These are phyloP conservation scores for Fusarium sp. DNA, from an alignment of 2,329 filamentous ascomycete genomes.

Conservation along the genomic window DNA sequence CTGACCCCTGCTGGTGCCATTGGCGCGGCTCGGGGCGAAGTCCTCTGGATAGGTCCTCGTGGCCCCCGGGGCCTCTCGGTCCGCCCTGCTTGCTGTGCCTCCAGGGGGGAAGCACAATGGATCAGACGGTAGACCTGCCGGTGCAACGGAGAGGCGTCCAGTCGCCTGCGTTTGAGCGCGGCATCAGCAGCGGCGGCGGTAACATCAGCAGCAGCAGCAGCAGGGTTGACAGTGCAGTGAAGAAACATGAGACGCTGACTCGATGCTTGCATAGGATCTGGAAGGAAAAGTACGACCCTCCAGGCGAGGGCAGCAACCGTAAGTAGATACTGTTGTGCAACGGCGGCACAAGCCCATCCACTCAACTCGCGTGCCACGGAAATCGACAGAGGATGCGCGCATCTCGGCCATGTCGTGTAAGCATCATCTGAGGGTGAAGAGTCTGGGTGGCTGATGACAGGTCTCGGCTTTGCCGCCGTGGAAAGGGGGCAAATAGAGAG, in stretches of 20 bases:
- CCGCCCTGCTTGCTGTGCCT: not conserved
- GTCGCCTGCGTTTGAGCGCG: slow-evolving; percentile 4
- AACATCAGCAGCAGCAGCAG: not conserved
- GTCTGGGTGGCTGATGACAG: slow-evolving; percentile 1
- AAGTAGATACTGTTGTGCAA: slow-evolving; percentile 41
- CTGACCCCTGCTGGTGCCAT: slow-evolving; percentile 15
- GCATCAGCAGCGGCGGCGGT: not conserved
- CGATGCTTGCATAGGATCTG: slow-evolving; percentile 77
- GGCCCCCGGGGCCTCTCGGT: slow-evolving; percentile 4
- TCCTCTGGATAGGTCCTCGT: slow-evolving; percentile 29
- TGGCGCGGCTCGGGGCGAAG: slow-evolving; percentile 13
- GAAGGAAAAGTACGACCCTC: slow-evolving; percentile 91
- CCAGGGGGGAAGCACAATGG: slow-evolving; percentile 8
- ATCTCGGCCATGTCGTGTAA: slow-evolving; percentile 21
- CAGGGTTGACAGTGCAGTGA: not conserved
- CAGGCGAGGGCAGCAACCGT: slow-evolving; percentile 53
- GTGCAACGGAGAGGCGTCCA: slow-evolving; percentile 16
- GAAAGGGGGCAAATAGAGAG: not conserved
- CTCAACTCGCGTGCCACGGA: slow-evolving; percentile 14
- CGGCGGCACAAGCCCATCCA: not conserved
- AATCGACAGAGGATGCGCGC: slow-evolving; percentile 2
- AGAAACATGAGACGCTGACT: slow-evolving; percentile 24
- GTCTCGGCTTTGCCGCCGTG: slow-evolving; percentile 2
- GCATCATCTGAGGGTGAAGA: not conserved
- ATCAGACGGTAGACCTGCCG: not conserved